Evolutionary conservation across 148 eudicot species (phyloP).

Genomic region (Talinum fruticosum): DNA sequence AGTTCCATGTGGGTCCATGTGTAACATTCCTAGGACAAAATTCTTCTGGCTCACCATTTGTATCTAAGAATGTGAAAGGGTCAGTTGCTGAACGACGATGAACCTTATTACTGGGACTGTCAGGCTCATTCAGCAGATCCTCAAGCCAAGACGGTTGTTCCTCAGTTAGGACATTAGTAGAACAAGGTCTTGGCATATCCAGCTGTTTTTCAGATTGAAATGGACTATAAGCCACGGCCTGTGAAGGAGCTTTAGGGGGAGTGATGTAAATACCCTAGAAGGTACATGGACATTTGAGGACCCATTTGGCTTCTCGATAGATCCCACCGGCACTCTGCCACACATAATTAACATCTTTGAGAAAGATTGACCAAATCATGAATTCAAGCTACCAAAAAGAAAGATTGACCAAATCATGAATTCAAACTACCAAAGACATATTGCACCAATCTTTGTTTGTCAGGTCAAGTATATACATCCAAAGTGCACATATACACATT

Average conservation of each 20-base stretch:
- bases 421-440: not conserved
- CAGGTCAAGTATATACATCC: not conserved
- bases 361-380: not conserved
- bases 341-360: not conserved
- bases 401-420: not conserved
- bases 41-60: constrained; percentile 24
- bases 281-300: constrained; percentile 18
- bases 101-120: constrained; percentile 34
- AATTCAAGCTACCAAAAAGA: no score
- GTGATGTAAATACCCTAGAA: constrained; percentile 16
- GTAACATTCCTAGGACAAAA: constrained; percentile 11
- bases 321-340: constrained; percentile 21
- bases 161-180: constrained; percentile 41
- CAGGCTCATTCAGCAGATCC: constrained; percentile 76
- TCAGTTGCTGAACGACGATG: constrained; percentile 75
- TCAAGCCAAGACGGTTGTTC: constrained; percentile 85
- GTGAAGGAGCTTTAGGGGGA: constrained; percentile 31
- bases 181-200: constrained; percentile 40
- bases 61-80: constrained; percentile 46
- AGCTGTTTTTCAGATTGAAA: constrained; percentile 19
- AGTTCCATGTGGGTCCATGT: constrained; percentile 21
- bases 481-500: not conserved
- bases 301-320: constrained; percentile 24
- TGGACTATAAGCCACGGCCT: constrained; percentile 1
- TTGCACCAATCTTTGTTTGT: not conserved